Evolutionary conservation across 345 rosid species (phyloP), one percentile per base, ranked within the genome.

Genomic region (Eucalyptus erythrocorys): DNA sequence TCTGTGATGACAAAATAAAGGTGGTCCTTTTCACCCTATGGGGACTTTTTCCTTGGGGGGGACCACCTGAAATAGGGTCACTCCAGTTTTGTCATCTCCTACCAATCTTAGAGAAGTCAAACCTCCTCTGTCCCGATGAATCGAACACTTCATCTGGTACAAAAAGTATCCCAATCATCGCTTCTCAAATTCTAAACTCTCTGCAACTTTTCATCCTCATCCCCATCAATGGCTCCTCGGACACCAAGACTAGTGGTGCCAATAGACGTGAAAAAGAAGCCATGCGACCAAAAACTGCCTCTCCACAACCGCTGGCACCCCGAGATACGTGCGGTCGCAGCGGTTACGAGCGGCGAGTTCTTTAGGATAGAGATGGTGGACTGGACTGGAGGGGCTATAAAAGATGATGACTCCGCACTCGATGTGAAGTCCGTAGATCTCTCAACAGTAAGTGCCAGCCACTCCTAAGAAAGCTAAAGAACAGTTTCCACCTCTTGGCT

Each of bases 281-380:
- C 98, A 92, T 92, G 95, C 94, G 90, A 95, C 89, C 99, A 95
- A 86, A 57, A 79, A 59, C 89, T 89, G 45, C 94, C 97, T 22
- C 94, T 96, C 26, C 99, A 96, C 91, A 97, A 97, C 89, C 94
- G 98, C 80, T 95, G 99, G 98, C 99, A 96, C 92, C 98, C 96
- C 9, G 93, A 94, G 57, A 95, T 97, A 61, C 96, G 96, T 5
- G 87, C 95, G 5, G 93, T 94, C 8, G 94, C 92, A 6, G 91
- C 92, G 76, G 96, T 95, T 43, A 92, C 32, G 76, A 87, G 76
- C 47, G 92, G 93, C 17, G 99, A 96, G 92, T 80, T 95, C 7
- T 95, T 95, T 86, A 90, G 95, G 87, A 92, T 93, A 16, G 98
- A 94, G 89, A 95, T 94, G 98, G 90, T 95, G 42, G 98, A 95